These are phyloP conservation scores for Trichoderma virens DNA, from an alignment of 495 filamentous ascomycete genomes.

Conservation along the genomic window DNA sequence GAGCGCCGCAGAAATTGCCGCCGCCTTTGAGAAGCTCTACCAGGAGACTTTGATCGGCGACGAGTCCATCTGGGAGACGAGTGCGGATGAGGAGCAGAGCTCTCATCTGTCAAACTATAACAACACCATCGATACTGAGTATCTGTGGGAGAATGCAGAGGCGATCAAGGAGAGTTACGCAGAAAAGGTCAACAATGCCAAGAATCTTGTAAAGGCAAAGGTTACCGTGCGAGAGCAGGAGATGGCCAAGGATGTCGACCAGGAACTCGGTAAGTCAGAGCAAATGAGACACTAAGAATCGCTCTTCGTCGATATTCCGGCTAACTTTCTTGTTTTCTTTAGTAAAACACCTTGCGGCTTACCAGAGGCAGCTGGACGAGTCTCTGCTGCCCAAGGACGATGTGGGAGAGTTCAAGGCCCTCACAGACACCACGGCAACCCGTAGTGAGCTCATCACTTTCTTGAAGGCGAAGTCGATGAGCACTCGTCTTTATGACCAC, in stretches of 20 bases:
- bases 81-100: neutral
- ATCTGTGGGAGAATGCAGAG: neutral
- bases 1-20: neutral
- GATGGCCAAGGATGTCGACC: neutral
- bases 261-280: neutral
- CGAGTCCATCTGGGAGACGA: slow-evolving; percentile 3
- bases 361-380: slow-evolving; percentile 4
- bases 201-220: neutral
- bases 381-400: slow-evolving; percentile 3
- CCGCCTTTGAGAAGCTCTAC: neutral
- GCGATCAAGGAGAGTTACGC: neutral
- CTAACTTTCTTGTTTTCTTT: neutral
- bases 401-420: neutral
- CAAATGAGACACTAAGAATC: neutral
- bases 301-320: no score
- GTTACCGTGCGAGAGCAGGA: neutral
- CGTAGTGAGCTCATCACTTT: neutral
- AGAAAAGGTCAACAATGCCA: neutral
- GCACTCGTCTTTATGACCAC: neutral
- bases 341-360: neutral
- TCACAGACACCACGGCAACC: neutral
- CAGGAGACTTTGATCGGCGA: neutral
- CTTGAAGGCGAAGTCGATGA: neutral
- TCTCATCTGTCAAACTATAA: neutral
- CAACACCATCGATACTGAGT: neutral